Evolutionary conservation across 371 early-diverging fungal species (phyloP).

Genomic region (Apophysomyces sp.): DNA sequence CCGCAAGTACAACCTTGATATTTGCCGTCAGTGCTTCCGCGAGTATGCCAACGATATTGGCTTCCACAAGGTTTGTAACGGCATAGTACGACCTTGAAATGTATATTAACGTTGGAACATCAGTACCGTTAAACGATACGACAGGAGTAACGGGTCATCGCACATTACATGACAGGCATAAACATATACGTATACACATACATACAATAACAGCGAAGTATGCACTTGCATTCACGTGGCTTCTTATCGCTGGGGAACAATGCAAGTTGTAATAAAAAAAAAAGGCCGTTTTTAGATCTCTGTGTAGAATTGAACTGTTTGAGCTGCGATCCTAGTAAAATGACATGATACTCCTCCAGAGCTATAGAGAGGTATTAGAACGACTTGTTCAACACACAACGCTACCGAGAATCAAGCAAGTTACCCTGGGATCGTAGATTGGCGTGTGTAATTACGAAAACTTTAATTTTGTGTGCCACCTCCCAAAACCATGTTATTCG

Average conservation of each 20-base stretch:
- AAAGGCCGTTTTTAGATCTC: not conserved
- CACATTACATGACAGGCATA: not conserved
- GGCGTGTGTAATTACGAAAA: too few species aligned
- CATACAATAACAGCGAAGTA: not conserved
- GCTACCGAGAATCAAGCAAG: too few species aligned
- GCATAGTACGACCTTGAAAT: not conserved
- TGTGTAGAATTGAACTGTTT: not conserved
- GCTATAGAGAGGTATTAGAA: too few species aligned
- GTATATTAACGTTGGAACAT: too few species aligned
- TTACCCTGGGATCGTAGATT: too few species aligned
- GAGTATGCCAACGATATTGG: slow-evolving; percentile 98
- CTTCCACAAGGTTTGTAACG: slow-evolving; percentile 79
- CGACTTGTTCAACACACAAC: too few species aligned
- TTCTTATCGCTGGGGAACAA: not conserved
- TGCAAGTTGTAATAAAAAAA: not conserved
- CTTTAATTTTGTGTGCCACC: too few species aligned
- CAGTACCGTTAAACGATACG: not conserved
- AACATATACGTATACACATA: not conserved
- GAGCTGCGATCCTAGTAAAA: too few species aligned
- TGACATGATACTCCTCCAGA: too few species aligned
- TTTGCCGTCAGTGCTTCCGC: slow-evolving; percentile 99
- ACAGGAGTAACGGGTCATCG: not conserved
- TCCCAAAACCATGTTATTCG: too few species aligned
- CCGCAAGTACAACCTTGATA: slow-evolving; percentile 97
- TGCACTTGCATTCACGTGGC: not conserved